Percentiles rank a stretch among this genome's conserved stretches.
These are phyloP conservation scores for Hyphopichia buzzinii DNA, from an alignment of 1,139 yeast genomes.

Conservation along the genomic window DNA sequence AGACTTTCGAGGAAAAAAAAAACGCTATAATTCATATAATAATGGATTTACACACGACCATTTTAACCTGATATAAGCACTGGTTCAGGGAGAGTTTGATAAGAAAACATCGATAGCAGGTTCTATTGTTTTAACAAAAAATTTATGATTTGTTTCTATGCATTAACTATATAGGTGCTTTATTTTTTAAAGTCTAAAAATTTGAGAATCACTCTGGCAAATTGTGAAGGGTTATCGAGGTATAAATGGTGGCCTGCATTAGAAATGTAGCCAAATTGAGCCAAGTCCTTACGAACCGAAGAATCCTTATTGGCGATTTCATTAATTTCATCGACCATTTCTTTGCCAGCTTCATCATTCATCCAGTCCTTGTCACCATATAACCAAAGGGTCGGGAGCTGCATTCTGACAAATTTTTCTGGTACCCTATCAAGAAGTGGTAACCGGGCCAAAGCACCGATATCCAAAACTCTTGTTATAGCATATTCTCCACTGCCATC, in stretches of 20 bases:
- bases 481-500: conserved; percentile 49
- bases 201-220: conserved; percentile 35
- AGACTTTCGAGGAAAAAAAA: not conserved
- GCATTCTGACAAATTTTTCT: conserved; percentile 29
- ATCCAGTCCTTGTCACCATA: conserved; percentile 49
- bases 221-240: conserved; percentile 59
- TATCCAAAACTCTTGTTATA: conserved; percentile 38
- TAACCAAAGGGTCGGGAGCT: conserved; percentile 45
- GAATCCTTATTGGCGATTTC: conserved; percentile 19
- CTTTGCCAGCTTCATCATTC: conserved; percentile 44
- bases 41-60: not conserved
- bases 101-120: too few relatives aligned
- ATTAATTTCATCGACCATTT: conserved; percentile 40
- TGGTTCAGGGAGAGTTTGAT: too few relatives aligned
- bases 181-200: conserved; percentile 29
- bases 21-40: not conserved
- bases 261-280: conserved; percentile 42
- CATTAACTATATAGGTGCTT: too few relatives aligned
- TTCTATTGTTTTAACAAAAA: too few relatives aligned
- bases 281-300: conserved; percentile 16
- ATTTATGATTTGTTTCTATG: too few relatives aligned
- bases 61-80: too few relatives aligned
- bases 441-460: conserved; percentile 41
- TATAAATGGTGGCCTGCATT: conserved; percentile 79
- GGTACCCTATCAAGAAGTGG: conserved; percentile 48